Evolutionary conservation across 768 basidiomycete genomes (phyloP), one percentile per base, ranked within the genome.

Genomic region (Calocybe gangraenosa): DNA sequence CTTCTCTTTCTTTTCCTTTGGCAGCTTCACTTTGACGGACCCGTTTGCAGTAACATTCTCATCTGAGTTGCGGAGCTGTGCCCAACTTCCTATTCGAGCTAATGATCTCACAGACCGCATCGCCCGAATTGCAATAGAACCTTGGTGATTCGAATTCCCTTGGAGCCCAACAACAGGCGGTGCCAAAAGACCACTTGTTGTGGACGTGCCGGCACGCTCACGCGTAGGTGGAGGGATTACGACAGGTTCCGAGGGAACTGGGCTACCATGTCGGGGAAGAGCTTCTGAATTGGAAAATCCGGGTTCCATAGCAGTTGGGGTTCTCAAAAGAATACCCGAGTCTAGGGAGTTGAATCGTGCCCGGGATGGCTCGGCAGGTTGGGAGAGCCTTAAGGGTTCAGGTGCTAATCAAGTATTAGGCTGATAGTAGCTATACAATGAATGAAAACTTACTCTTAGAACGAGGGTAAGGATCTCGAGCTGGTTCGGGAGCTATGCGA

Each of bases 121-220:
- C 3, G 88, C 88, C 4, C 88, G 77, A 21, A 90, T 47, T 0
- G 88, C 88, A 34, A 91, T 85, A 0, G 84, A 87, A 22, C 75
- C 78, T 21, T 76, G 74, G 40, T 54, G 53, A n/a, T 42, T 39
- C 7, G 50, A 42, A 28, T 40, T 51, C 32, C 28, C n/a, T 32
- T 39, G 34, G 23, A 15, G 47, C 42, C 3, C 47, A 8, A 56
- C 51, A 2, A 57, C 48, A n/a, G 71, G 67, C 15, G 68, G 67
- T 2, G 69, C 68, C 19, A 70, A 64, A 0, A 74, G 46, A 9
- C 68, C 67, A 15, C 59, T 65, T 6, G 62, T 40, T 1, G 67
- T 67, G n/a, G 63, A 62, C 6, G 71, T 66, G 13, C 59, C 62
- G 1, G 72, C 59, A 30, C 72, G 65, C 7, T 14, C 17, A n/a